Evolutionary conservation across 2,329 filamentous ascomycete genomes (phyloP).

Genomic region (Colletotrichum noveboracense): DNA sequence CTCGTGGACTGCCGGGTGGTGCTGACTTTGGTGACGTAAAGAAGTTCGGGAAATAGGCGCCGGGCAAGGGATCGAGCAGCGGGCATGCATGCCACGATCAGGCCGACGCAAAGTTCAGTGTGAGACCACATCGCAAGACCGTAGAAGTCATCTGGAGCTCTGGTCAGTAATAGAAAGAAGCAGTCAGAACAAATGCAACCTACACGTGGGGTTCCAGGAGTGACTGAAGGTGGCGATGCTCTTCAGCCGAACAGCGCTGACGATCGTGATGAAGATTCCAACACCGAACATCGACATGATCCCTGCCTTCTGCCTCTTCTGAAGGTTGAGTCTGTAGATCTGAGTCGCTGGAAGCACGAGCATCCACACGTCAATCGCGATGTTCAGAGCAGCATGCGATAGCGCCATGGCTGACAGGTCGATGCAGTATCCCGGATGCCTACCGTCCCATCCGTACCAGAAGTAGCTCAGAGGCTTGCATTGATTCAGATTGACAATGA

Average conservation of each 20-base stretch:
- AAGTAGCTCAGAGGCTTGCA: slow-evolving; percentile 16
- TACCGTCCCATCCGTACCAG: slow-evolving; percentile 14
- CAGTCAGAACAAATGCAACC: slow-evolving; percentile 39
- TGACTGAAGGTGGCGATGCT: neutral
- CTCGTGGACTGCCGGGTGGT: neutral
- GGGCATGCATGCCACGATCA: slow-evolving; percentile 12
- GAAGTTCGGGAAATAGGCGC: slow-evolving; percentile 9
- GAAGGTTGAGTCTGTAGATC: slow-evolving; percentile 13
- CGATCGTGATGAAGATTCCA: slow-evolving; percentile 8
- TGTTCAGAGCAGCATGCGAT: neutral
- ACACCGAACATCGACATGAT: slow-evolving; percentile 18
- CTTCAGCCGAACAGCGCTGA: neutral
- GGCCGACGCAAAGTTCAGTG: slow-evolving; percentile 4
- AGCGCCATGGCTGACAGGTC: slow-evolving; percentile 4
- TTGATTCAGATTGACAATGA: slow-evolving; percentile 37
- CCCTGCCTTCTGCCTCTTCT: slow-evolving; percentile 9
- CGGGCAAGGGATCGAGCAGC: slow-evolving; percentile 1
- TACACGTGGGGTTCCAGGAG: slow-evolving; percentile 17
- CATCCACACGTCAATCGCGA: slow-evolving; percentile 13
- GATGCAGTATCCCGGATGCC: neutral
- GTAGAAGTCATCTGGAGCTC: slow-evolving; percentile 19
- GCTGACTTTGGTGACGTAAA: neutral
- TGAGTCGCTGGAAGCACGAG: slow-evolving; percentile 2
- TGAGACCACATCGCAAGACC: slow-evolving; percentile 36
- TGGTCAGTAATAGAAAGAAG: slow-evolving; percentile 43